Evolutionary conservation across 2,329 filamentous ascomycete genomes (phyloP), one percentile per base, ranked within the genome.

Genomic region (Septoria linicola): DNA sequence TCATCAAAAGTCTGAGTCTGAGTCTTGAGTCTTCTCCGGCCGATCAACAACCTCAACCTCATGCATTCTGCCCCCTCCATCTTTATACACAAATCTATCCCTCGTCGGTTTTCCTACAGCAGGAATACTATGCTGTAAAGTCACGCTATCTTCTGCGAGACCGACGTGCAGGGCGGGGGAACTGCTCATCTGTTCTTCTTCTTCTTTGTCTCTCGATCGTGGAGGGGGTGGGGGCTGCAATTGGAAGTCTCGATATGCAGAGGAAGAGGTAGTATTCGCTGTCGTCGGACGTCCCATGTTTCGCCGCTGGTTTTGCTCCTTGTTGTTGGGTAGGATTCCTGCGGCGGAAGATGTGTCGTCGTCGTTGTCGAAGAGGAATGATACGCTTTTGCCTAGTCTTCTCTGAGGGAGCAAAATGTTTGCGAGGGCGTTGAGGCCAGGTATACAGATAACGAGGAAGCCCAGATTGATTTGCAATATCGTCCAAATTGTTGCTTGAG

Each of bases 401-500:
- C 19, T 16, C 5, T 27, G 5, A 27, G 5, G 23, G 23, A 5
- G 10, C 5, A 27, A 27, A 5, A 32, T 10, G 35, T 30, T 8
- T 20, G 31, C 2, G 36, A 49, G 19, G 36, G 40, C 13, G 47
- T 13, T n/a, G 16, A 54, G 23, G 8, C 34, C 37, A 11, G 52
- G 52, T 20, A 54, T 37, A 31, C 47, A 51, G 42, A 42, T 47
- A 32, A 49, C 43, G n/a, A 54, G 36, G n/a, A 54, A 34, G 23
- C 34, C 34, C 20, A 54, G 41, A 23, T 54, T 46, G 31, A 48
- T 13, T 40, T 54, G 41, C 8, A 47, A 32, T n/a, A 51, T 17
- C 11, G 41, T 41, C 52, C 52, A 54, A 31, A 51, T 37, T 20
- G 27, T 32, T 20, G 45, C 41, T 10, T 41, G 32, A 19, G 27